phyloP scores from a whole-genome alignment of 495 filamentous ascomycete genomes.

The Cudoniella acicularis region DNA sequence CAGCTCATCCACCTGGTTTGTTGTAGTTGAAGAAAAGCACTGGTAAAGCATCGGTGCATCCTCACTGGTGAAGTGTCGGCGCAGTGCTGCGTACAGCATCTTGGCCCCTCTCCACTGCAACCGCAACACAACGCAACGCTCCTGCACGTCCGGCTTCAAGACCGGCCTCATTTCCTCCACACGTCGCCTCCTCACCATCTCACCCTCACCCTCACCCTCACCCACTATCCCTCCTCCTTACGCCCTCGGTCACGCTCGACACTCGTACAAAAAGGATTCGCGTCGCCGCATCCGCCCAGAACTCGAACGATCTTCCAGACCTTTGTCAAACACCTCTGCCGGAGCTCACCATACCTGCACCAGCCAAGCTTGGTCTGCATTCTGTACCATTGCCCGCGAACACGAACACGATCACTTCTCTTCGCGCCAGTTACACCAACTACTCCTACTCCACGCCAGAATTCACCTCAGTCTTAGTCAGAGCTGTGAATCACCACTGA shows the following conservation, averaged over 20 bases:
- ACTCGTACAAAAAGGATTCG: neutral
- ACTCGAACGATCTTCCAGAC: neutral
- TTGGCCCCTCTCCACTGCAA: neutral
- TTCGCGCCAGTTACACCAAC: too few species aligned
- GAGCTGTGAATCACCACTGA: neutral
- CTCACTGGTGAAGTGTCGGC: too few species aligned
- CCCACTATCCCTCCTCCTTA: neutral
- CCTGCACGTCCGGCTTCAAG: neutral
- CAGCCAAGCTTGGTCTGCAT: neutral
- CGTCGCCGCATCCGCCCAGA: neutral
- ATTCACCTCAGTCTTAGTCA: too few species aligned
- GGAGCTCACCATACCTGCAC: neutral
- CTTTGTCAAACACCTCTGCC: neutral
- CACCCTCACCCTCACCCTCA: neutral
- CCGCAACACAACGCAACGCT: neutral
- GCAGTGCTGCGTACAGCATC: too few species aligned
- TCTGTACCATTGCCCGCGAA: neutral
- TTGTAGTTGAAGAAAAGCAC: too few species aligned
- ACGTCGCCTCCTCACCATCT: too few species aligned
- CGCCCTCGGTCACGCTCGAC: neutral
- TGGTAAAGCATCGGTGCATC: too few species aligned
- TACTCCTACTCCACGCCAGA: too few species aligned
- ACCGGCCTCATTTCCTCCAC: neutral
- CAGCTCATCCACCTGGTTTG: too few species aligned
- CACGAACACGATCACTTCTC: too few species aligned